Percentiles rank a stretch among this genome's conserved stretches.
These are phyloP conservation scores for Fomitiporia mediterranea DNA, from an alignment of 1,284 basidiomycete genomes.

Conservation along the genomic window DNA sequence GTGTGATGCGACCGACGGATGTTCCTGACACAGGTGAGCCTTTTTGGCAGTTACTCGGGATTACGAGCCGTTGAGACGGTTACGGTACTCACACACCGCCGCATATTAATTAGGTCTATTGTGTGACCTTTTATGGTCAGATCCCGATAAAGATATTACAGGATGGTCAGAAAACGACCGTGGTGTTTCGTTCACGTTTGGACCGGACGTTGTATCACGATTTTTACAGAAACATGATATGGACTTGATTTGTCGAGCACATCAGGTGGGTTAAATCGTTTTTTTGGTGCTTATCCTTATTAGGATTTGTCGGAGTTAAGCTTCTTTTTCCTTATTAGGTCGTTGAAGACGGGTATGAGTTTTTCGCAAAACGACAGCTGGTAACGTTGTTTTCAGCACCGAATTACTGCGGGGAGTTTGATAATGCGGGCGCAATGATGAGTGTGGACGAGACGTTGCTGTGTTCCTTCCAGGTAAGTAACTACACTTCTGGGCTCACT, in stretches of 20 bases:
- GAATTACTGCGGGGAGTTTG: constrained; percentile 98
- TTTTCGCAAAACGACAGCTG: constrained; percentile 96
- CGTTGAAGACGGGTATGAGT: constrained; percentile 99
- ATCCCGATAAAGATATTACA: constrained; percentile 99
- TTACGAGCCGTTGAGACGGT: not conserved
- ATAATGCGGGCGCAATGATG: constrained; percentile 99
- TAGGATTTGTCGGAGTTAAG: constrained; percentile 9
- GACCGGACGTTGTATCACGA: constrained; percentile 94
- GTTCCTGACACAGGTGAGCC: constrained; percentile 93
- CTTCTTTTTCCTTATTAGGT: constrained; percentile 50
- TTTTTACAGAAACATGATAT: constrained; percentile 99
- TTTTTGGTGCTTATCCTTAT: not conserved
- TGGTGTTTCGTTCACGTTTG: constrained; percentile 98
- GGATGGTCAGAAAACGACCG: constrained; percentile 99
- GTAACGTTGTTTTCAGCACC: constrained; percentile 98
- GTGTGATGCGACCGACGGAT: constrained; percentile 99
- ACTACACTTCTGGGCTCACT: not conserved
- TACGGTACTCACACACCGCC: not conserved
- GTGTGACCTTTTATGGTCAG: constrained; percentile 97
- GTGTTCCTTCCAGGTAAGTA: constrained; percentile 93
- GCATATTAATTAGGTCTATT: constrained; percentile 60
- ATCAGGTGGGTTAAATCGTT: constrained; percentile 63
- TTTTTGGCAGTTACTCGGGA: not conserved
- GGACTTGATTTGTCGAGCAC: constrained; percentile 98
- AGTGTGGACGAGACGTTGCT: constrained; percentile 96